Conservation (phyloP, 2,329 filamentous ascomycete species). For the Aspergillus sp. region DNA sequence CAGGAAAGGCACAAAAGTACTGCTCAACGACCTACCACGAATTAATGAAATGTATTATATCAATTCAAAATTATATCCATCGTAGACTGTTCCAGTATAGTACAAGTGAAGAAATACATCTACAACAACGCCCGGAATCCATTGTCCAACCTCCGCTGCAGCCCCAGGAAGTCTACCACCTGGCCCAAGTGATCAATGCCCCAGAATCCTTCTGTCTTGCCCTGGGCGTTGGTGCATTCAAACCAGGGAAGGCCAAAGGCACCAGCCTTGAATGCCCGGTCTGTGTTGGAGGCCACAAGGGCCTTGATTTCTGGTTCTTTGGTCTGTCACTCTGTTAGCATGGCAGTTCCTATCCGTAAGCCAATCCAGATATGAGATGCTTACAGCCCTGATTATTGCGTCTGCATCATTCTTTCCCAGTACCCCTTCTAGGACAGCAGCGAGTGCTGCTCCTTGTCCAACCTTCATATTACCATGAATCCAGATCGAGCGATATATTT, state of each 20-base stretch:
- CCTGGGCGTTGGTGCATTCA: slow-evolving; percentile 50
- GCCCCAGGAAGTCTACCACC: slow-evolving; percentile 48
- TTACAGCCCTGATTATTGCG: slow-evolving; percentile 39
- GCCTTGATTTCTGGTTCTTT: slow-evolving; percentile 42
- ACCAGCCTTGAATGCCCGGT: slow-evolving; percentile 48
- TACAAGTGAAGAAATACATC: slow-evolving; percentile 1
- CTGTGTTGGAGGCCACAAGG: slow-evolving; percentile 45
- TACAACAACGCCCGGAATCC: slow-evolving; percentile 27
- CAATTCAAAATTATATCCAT: slow-evolving; percentile 2
- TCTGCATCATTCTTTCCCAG: slow-evolving; percentile 43
- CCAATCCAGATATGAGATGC: slow-evolving; percentile 1
- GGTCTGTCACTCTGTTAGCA: slow-evolving; percentile 11
- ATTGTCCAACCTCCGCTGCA: slow-evolving; percentile 36
- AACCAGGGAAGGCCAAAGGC: slow-evolving; percentile 61
- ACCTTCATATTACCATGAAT: slow-evolving; percentile 42
- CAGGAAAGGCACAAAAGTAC: slow-evolving; percentile 25
- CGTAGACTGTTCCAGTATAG: not conserved
- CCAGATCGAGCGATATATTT: slow-evolving; percentile 51
- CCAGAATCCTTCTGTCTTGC: slow-evolving; percentile 54
- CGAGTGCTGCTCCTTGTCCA: slow-evolving; percentile 41
- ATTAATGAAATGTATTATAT: slow-evolving; percentile 2
- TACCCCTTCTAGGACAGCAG: slow-evolving; percentile 39
- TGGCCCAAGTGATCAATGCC: slow-evolving; percentile 58
- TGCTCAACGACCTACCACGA: slow-evolving; percentile 4
- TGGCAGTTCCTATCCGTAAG: not conserved